Evolutionary conservation across 2,329 filamentous ascomycete species (phyloP).

Genomic region (Tolypocladium endophyticum): DNA sequence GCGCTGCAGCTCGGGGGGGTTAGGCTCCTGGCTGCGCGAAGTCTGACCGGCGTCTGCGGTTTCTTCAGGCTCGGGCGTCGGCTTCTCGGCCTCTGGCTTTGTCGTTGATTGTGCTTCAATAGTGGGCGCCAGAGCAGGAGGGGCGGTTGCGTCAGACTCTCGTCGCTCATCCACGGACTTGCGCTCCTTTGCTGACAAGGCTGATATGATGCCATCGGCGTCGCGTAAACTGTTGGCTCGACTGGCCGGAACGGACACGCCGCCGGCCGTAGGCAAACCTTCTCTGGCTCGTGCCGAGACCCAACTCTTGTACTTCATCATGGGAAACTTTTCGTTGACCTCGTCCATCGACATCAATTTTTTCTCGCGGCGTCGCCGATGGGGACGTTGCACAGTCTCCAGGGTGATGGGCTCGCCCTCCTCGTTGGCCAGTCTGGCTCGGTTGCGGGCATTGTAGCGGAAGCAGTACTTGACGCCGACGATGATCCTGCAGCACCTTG

Average conservation of each 20-base stretch:
- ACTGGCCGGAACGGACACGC: conserved; percentile 66
- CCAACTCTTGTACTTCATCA: conserved; percentile 96
- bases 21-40: conserved; percentile 11
- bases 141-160: conserved; percentile 11
- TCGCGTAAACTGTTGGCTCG: conserved; percentile 64
- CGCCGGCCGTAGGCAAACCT: conserved; percentile 74
- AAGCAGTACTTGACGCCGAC: conserved; percentile 99
- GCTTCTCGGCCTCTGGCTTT: conserved; percentile 6
- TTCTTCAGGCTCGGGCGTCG: conserved; percentile 6
- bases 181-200: conserved; percentile 32
- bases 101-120: conserved; percentile 7
- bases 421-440: conserved; percentile 64
- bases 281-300: conserved; percentile 71
- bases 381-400: conserved; percentile 72
- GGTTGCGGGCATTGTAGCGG: conserved; percentile 90
- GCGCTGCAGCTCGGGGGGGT: conserved; percentile 22
- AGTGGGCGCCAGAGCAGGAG: conserved; percentile 7
- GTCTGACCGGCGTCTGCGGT: conserved; percentile 13
- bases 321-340: conserved; percentile 92
- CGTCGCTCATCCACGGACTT: conserved; percentile 28
- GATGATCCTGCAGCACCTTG: conserved; percentile 67
- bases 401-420: conserved; percentile 85
- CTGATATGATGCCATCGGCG: conserved; percentile 44
- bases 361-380: conserved; percentile 85
- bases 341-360: conserved; percentile 99